phyloP scores from a whole-genome alignment of 83 land plant species.

The Picea mariana region DNA sequence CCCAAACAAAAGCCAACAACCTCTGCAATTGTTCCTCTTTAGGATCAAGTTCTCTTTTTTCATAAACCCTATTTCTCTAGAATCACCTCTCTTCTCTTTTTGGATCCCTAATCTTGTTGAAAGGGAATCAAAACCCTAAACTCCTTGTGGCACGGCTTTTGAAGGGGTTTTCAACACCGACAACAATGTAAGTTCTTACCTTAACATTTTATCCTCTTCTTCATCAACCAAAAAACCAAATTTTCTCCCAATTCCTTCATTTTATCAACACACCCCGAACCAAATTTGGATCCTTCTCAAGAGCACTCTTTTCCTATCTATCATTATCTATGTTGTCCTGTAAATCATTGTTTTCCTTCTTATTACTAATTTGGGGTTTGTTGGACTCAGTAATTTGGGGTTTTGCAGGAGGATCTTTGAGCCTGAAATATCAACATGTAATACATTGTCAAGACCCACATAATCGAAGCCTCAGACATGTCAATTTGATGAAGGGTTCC shows the following conservation, averaged over 20 bases:
- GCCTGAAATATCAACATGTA: background rate
- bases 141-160: background rate
- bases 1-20: background rate
- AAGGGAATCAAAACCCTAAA: background rate
- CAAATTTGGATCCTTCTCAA: background rate
- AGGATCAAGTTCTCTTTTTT: background rate
- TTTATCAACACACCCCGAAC: background rate
- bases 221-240: background rate
- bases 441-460: conserved; percentile 1
- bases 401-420: conserved; percentile 4
- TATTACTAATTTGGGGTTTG: background rate
- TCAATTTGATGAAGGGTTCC: background rate
- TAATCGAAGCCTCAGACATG: background rate
- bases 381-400: background rate
- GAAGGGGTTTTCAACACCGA: background rate
- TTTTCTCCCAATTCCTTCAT: background rate
- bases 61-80: background rate
- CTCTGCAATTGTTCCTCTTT: background rate
- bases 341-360: background rate
- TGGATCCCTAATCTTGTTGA: background rate
- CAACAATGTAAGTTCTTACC: background rate
- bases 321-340: background rate
- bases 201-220: background rate
- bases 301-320: too few species aligned
- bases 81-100: background rate